These are phyloP conservation scores for Hura crepitans DNA, from an alignment of 441 rosid species.

Conservation along the genomic window DNA sequence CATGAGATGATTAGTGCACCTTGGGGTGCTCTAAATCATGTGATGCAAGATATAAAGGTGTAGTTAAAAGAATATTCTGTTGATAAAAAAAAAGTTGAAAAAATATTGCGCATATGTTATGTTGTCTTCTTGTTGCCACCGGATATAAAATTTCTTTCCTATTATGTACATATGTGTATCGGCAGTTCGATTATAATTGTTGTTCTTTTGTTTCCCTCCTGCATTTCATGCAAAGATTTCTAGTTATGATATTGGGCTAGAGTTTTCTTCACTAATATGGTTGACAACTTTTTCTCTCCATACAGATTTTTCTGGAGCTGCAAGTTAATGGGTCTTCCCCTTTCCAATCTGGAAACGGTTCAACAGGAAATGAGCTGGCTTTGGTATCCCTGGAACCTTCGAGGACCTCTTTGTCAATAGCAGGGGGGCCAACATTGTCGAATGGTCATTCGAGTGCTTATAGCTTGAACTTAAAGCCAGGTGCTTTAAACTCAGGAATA, in stretches of 20 bases:
- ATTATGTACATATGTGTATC: not conserved
- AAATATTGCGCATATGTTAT: not conserved
- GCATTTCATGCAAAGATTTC: not conserved
- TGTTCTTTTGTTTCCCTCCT: not conserved
- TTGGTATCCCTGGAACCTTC: slow-evolving; percentile 65
- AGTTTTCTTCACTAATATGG: slow-evolving; percentile 11
- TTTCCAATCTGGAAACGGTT: slow-evolving; percentile 43
- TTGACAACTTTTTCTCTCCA: slow-evolving; percentile 17
- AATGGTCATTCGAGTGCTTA: slow-evolving; percentile 39
- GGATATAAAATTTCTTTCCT: not conserved
- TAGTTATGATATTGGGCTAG: not conserved
- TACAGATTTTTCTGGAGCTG: slow-evolving; percentile 58
- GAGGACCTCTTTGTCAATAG: slow-evolving; percentile 49
- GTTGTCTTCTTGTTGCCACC: not conserved
- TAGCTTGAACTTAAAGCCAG: slow-evolving; percentile 35
- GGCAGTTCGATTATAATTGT: not conserved
- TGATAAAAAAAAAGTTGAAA: too few relatives aligned
- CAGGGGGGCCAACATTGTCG: slow-evolving; percentile 38
- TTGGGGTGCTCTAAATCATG: not conserved
- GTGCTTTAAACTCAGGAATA: slow-evolving; percentile 27
- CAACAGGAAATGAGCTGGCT: slow-evolving; percentile 52
- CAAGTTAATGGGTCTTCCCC: slow-evolving; percentile 42
- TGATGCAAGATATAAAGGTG: not conserved
- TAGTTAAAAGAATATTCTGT: not conserved
- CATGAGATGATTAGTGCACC: not conserved